Conservation (phyloP, 208 protist species). For the Acanthamoeba royreba region DNA sequence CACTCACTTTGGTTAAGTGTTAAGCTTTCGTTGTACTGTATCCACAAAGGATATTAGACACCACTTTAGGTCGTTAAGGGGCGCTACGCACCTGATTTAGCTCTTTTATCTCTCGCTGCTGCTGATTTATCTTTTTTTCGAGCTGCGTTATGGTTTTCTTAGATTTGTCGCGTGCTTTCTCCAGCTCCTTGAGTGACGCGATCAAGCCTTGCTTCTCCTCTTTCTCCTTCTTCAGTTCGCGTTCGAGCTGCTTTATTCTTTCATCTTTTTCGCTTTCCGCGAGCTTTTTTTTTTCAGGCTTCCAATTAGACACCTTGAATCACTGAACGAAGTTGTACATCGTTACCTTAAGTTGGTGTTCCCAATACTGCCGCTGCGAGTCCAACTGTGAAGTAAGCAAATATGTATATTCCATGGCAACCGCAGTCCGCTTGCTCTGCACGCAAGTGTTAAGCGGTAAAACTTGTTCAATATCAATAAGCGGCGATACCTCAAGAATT, state of each 20-base stretch:
- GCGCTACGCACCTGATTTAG: neutral
- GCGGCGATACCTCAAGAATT: neutral
- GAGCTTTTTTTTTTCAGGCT: constrained; percentile 45
- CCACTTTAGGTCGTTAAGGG: neutral
- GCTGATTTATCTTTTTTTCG: constrained; percentile 23
- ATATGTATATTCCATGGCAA: constrained; percentile 81
- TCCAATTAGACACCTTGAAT: neutral
- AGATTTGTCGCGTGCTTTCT: constrained; percentile 33
- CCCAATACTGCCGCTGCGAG: constrained; percentile 67
- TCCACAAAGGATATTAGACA: neutral
- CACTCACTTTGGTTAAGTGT: constrained; percentile 5
- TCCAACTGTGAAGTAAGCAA: constrained; percentile 80
- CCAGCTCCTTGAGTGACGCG: constrained; percentile 44
- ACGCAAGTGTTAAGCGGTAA: neutral
- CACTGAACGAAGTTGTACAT: neutral
- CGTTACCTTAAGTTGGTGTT: constrained; percentile 37
- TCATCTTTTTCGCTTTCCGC: constrained; percentile 34
- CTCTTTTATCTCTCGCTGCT: neutral
- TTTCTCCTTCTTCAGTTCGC: constrained; percentile 55
- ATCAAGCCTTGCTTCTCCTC: neutral
- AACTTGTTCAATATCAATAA: neutral
- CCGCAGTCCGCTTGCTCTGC: constrained; percentile 65
- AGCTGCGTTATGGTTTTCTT: constrained; percentile 38
- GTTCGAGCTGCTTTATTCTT: constrained; percentile 36
- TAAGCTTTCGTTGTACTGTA: constrained; percentile 10